These are phyloP conservation scores for Pyrenochaeta sp. DNA, from an alignment of 2,329 filamentous ascomycete species.

Conservation along the genomic window DNA sequence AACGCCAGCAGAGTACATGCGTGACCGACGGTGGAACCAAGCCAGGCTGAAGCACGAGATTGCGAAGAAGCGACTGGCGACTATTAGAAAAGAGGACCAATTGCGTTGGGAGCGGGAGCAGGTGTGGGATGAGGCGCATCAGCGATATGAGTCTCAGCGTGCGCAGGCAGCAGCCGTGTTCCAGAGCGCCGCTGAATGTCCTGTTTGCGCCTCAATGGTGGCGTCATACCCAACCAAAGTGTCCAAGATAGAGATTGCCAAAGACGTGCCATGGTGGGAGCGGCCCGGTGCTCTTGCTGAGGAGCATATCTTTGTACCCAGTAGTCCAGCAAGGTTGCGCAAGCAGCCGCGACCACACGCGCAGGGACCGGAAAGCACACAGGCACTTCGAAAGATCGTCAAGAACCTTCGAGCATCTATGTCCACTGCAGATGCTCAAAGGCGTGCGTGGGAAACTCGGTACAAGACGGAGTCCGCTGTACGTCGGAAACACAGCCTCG, in stretches of 20 bases:
- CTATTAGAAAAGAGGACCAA: conserved; percentile 19
- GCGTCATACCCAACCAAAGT: conserved; percentile 12
- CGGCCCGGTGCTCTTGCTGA: conserved; percentile 17
- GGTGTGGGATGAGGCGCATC: conserved; percentile 31
- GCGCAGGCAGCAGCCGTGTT: conserved; percentile 16
- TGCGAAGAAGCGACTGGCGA: conserved; percentile 21
- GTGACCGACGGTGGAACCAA: conserved; percentile 27
- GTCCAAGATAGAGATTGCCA: conserved; percentile 8
- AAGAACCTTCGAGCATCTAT: conserved; percentile 10
- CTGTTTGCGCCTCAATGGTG: conserved; percentile 20
- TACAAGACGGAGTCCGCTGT: conserved; percentile 28
- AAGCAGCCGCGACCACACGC: neutral
- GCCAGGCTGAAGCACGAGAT: conserved; percentile 27
- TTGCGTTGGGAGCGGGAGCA: conserved; percentile 33
- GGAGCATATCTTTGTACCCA: conserved; percentile 5
- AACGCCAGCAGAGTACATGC: conserved; percentile 14
- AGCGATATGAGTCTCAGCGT: conserved; percentile 1
- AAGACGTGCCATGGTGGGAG: conserved; percentile 37
- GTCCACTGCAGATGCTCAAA: conserved; percentile 7
- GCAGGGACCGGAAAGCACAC: conserved; percentile 7
- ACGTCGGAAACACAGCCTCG: conserved; percentile 32
- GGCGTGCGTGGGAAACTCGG: conserved; percentile 19
- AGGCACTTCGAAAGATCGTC: conserved; percentile 21
- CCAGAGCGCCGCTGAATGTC: conserved; percentile 12
- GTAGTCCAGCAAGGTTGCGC: conserved; percentile 8